A percentile compares a stretch with the other conserved stretches of the same genome.
Evolutionary conservation across 305 asterid genomes (phyloP).

Genomic region (Fraxinus ornus): DNA sequence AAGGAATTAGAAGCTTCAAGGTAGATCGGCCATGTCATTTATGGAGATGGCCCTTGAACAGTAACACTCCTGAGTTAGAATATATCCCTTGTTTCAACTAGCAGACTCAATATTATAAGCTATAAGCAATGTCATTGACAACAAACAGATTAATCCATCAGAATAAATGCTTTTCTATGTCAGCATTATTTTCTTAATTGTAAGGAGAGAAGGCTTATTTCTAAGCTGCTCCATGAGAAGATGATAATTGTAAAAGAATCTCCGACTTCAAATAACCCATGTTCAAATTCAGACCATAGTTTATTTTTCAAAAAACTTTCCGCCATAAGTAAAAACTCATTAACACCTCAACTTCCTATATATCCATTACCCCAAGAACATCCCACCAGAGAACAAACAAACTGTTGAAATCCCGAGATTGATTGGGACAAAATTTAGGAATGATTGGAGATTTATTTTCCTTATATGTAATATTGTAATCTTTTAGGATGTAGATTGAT

Average conservation of each 20-base stretch:
- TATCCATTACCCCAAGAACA: background rate
- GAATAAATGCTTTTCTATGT: background rate
- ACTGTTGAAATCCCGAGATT: background rate
- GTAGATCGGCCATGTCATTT: background rate
- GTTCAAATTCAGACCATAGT: background rate
- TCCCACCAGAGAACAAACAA: background rate
- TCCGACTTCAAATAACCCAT: background rate
- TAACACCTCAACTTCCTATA: background rate
- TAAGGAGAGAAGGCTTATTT: background rate
- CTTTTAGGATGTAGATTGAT: no score
- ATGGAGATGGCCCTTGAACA: background rate
- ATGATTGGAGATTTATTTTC: no score
- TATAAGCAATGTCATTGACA: background rate
- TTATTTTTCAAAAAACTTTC: background rate
- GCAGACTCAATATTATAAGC: background rate
- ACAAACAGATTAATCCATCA: background rate
- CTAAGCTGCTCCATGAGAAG: background rate
- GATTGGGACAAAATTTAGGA: no score
- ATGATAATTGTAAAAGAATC: background rate
- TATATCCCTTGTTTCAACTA: background rate
- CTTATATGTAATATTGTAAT: no score
- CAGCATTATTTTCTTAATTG: background rate
- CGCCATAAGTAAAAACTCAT: background rate
- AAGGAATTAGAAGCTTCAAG: background rate
- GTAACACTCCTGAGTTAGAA: background rate